Conservation (phyloP, 306 rosid species). For the Trifolium dubium region DNA sequence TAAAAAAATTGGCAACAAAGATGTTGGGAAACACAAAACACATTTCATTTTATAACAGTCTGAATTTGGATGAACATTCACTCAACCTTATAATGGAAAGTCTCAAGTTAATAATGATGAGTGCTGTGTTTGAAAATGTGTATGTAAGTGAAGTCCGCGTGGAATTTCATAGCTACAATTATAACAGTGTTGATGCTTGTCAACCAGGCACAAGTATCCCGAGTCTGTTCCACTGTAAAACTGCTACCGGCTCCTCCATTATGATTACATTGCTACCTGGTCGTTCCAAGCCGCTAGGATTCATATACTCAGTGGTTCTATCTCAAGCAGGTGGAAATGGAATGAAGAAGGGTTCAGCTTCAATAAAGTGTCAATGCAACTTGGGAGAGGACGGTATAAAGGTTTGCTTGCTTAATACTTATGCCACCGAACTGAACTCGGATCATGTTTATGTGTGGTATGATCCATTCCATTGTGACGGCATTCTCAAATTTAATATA, state of each 20-base stretch:
- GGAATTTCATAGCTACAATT: too few species aligned
- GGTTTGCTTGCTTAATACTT: not conserved
- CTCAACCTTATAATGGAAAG: not conserved
- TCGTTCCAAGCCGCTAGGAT: slow-evolving; percentile 11
- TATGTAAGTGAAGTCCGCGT: not conserved
- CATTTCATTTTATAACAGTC: slow-evolving; percentile 8
- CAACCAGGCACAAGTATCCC: not conserved
- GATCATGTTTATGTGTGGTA: slow-evolving; percentile 47
- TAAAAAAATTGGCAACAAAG: not conserved
- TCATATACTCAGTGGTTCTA: slow-evolving; percentile 40
- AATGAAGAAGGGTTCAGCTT: not conserved
- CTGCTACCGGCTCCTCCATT: not conserved
- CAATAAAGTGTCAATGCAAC: slow-evolving; percentile 6
- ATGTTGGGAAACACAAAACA: not conserved
- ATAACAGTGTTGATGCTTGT: not conserved
- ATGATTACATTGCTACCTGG: slow-evolving; percentile 1
- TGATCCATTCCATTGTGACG: slow-evolving; percentile 43
- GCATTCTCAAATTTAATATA: slow-evolving; percentile 13
- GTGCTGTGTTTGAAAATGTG: slow-evolving; percentile 4
- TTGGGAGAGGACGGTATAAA: slow-evolving; percentile 12
- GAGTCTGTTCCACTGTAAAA: not conserved
- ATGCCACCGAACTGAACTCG: slow-evolving; percentile 1
- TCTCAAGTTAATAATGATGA: not conserved
- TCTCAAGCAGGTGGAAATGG: slow-evolving; percentile 21
- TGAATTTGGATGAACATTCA: not conserved